Conservation (phyloP, 352 stramenopile genomes). For the Phytophthora cajani region DNA sequence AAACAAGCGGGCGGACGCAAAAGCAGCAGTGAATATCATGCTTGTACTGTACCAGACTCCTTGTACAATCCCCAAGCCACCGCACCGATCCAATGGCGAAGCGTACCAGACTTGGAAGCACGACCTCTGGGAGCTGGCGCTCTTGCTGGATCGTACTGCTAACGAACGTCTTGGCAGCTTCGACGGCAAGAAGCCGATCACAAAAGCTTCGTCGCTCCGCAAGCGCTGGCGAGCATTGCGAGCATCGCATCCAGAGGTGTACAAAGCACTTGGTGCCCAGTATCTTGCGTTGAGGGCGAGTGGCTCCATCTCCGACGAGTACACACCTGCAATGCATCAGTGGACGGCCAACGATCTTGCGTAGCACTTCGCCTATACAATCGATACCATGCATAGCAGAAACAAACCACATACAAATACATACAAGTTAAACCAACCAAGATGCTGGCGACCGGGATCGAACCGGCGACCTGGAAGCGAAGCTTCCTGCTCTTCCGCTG, state of each 20-base stretch:
- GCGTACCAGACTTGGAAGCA: slow-evolving; percentile 2
- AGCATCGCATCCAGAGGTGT: neutral
- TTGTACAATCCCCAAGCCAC: neutral
- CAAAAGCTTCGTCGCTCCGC: neutral
- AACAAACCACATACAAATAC: too few relatives aligned
- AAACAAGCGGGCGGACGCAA: slow-evolving; percentile 10
- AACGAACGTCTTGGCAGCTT: neutral
- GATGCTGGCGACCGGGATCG: too few relatives aligned
- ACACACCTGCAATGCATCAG: neutral
- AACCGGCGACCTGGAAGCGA: too few relatives aligned
- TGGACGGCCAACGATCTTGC: neutral
- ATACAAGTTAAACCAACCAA: too few relatives aligned
- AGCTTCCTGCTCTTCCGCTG: too few relatives aligned
- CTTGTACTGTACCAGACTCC: slow-evolving; percentile 13
- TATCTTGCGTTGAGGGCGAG: neutral
- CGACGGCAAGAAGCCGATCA: slow-evolving; percentile 2
- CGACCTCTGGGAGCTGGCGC: neutral
- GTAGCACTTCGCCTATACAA: too few relatives aligned
- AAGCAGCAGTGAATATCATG: slow-evolving; percentile 18
- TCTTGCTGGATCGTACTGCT: neutral
- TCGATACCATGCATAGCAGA: too few relatives aligned
- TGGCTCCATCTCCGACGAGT: neutral
- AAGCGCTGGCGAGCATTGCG: neutral
- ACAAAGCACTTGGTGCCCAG: neutral
- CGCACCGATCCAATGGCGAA: neutral